Base-by-base conservation (phyloP, 2,329 filamentous ascomycete genomes). In the Arthroderma sp. region DNA sequence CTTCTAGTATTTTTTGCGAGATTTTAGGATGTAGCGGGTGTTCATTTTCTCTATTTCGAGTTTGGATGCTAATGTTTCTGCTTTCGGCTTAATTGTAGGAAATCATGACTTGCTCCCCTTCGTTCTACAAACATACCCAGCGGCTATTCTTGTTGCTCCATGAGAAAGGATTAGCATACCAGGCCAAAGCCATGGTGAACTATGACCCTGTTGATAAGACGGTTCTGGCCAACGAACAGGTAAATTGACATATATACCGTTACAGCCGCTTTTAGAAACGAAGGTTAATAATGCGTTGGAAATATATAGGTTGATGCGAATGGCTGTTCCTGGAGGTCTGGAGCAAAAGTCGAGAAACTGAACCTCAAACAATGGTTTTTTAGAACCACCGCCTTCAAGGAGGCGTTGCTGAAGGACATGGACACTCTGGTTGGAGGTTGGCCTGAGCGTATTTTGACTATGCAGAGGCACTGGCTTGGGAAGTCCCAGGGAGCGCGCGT, bases 151-250 rank as follows among this genome's bases (percentile, higher is more conserved):
- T 93, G 46, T 78, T 82, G 64, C 72, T 94, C 4, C 74, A 83
- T 59, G 69, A 83, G 52, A 74, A 76, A 47, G 83, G 83, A 1
- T 70, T 94, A 11, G 87, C 85, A 43, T 91, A 91, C 61, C 86
- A 87, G 58, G 79, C 78, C 31, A 81, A 91, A 54, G 84, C 85
- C 15, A 66, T 87, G 50, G 87, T 94, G 54, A 94, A 94, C 63
- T 94, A 85, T 66, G 87, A 94, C 53, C 87, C 87, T 1, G 74
- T 94, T 29, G 87, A 94, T 59, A 81, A 83, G 59, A 94, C 87
- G 0, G 87, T 94, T 10, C 70, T 94, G 47, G 87, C 87, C 7
- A 94, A 94, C 59, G 87, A 94, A 63, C 87, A 94, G 64, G 63
- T 66, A 47, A 40, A 30, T 39, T 11, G 30, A 34, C 22, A 36